Conservation (phyloP, 306 rosid genomes). For the Ziziphus jujuba region DNA sequence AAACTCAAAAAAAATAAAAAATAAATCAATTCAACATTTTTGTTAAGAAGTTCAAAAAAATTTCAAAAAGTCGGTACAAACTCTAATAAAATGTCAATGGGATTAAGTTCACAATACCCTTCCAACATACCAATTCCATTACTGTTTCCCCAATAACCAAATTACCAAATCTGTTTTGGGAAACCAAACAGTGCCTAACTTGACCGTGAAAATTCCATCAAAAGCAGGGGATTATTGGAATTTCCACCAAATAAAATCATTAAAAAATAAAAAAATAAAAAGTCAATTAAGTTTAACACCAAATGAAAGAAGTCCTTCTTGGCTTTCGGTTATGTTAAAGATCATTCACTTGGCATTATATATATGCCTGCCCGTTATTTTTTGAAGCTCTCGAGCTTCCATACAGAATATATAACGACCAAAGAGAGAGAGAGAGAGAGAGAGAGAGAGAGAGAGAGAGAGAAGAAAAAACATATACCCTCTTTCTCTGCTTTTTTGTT, state of each 20-base stretch:
- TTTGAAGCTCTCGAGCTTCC: constrained; percentile 5
- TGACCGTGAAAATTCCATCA: neutral
- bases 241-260: neutral
- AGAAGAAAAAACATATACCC: neutral
- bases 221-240: neutral
- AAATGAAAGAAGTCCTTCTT: neutral
- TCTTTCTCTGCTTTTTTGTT: neutral
- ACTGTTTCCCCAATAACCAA: neutral
- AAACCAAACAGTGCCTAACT: neutral
- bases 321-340: constrained; percentile 3
- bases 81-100: too few species aligned
- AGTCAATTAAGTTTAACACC: neutral
- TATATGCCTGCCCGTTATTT: constrained; percentile 1
- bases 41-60: constrained; percentile 2
- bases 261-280: neutral
- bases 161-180: neutral
- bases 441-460: constrained; percentile 5
- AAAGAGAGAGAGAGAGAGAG: constrained; percentile 4
- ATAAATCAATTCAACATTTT: constrained; percentile 9
- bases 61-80: constrained; percentile 17
- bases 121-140: neutral
- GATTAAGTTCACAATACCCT: constrained; percentile 3
- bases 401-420: constrained; percentile 2
- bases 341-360: neutral
- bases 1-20: neutral